Percentiles rank a stretch among this genome's conserved stretches.
Evolutionary conservation across 306 rosid genomes (phyloP).

Genomic region (Lathyrus tuberosus): DNA sequence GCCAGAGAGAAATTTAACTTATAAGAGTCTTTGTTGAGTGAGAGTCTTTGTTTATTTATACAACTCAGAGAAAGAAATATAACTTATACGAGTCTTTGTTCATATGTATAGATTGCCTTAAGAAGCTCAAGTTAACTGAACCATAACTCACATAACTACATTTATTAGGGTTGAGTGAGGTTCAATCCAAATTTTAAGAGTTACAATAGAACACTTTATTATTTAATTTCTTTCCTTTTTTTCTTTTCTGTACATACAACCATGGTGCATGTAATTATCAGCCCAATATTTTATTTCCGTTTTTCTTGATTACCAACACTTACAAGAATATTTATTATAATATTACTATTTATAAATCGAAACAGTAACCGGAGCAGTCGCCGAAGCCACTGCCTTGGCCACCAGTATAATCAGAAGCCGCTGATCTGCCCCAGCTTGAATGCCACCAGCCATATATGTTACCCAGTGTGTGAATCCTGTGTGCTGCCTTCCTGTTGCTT

Average conservation of each 20-base stretch:
- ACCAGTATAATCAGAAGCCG: too few relatives aligned
- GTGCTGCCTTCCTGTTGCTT: too few relatives aligned
- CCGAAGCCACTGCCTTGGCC: too few relatives aligned
- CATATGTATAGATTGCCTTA: neutral
- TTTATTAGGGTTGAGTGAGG: constrained; percentile 8
- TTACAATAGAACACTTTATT: neutral
- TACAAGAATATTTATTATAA: neutral
- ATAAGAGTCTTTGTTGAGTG: constrained; percentile 2
- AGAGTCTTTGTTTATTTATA: neutral
- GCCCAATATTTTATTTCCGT: neutral
- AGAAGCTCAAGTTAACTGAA: constrained; percentile 14
- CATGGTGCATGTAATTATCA: neutral
- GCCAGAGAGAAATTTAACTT: neutral
- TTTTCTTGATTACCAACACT: neutral
- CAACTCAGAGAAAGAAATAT: neutral
- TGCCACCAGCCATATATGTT: too few relatives aligned
- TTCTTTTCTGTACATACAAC: neutral
- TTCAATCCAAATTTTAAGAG: neutral
- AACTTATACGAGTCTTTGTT: neutral
- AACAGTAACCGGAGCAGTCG: too few relatives aligned
- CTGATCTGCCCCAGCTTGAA: too few relatives aligned
- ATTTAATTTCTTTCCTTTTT: neutral
- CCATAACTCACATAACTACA: neutral
- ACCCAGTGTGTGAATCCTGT: too few relatives aligned
- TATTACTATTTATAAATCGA: too few relatives aligned